Percentiles rank a stretch among this genome's conserved stretches.
phyloP scores from a whole-genome alignment of 2,329 filamentous ascomycete genomes.

The Monosporascus sp. region DNA sequence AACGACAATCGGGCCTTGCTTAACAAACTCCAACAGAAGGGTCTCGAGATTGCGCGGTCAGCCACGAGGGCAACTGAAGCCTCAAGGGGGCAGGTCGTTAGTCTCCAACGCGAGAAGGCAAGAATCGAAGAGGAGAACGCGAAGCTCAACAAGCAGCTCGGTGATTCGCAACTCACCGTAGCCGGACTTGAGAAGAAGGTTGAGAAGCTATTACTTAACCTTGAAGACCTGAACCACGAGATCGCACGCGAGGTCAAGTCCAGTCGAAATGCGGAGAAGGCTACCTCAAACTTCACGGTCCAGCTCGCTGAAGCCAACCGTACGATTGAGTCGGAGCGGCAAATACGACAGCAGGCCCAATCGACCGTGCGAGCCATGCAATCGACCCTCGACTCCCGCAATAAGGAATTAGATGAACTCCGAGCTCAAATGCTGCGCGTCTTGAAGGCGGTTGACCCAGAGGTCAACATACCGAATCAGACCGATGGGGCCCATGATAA shows the following conservation, averaged over 20 bases:
- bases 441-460: constrained; percentile 83
- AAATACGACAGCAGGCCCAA: constrained; percentile 80
- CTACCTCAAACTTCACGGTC: constrained; percentile 70
- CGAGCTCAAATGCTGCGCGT: constrained; percentile 74
- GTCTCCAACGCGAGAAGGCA: constrained; percentile 76
- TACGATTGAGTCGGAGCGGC: constrained; percentile 83
- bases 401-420: constrained; percentile 75
- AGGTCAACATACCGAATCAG: constrained; percentile 58
- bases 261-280: constrained; percentile 84
- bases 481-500: constrained; percentile 56
- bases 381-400: constrained; percentile 68
- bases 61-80: constrained; percentile 81
- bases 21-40: constrained; percentile 97
- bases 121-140: constrained; percentile 78
- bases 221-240: constrained; percentile 92
- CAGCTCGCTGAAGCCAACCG: constrained; percentile 87
- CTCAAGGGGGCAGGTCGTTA: constrained; percentile 68
- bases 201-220: constrained; percentile 79
- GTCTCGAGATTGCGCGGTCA: constrained; percentile 88
- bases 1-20: constrained; percentile 94
- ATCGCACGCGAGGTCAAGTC: constrained; percentile 84
- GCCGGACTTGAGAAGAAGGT: constrained; percentile 88
- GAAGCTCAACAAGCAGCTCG: constrained; percentile 76
- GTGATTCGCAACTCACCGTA: constrained; percentile 76
- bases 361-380: constrained; percentile 79